A percentile compares a stretch with the other conserved stretches of the same genome.
These are phyloP conservation scores for Mycena galopus DNA, from an alignment of 768 basidiomycete genomes.

Conservation along the genomic window DNA sequence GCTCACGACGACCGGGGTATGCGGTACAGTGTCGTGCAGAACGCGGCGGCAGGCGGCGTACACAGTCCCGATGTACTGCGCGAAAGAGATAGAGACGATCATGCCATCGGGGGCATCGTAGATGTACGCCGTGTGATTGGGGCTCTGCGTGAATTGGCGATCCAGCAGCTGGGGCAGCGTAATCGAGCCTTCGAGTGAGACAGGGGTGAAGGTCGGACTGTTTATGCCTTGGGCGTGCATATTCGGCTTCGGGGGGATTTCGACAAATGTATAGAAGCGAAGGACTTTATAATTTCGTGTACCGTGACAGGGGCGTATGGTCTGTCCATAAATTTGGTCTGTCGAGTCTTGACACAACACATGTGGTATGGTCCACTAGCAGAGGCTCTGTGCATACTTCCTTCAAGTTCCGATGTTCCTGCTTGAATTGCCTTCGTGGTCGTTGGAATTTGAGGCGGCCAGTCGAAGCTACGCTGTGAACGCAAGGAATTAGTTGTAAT, in stretches of 20 bases:
- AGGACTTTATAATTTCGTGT: background rate
- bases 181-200: constrained; percentile 14
- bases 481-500: no score
- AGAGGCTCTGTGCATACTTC: no score
- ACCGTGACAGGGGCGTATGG: no score
- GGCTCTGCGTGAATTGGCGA: constrained; percentile 19
- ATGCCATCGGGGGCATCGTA: constrained; percentile 14
- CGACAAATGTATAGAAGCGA: background rate
- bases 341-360: no score
- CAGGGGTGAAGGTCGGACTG: constrained; percentile 6
- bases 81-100: constrained; percentile 4
- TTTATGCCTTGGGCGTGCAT: constrained; percentile 16
- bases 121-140: constrained; percentile 18
- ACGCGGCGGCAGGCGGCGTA: background rate
- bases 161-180: constrained; percentile 28
- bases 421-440: no score
- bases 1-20: background rate
- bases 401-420: no score
- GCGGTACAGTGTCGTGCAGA: background rate
- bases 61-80: constrained; percentile 16
- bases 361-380: no score
- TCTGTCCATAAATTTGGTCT: no score
- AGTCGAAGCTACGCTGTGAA: no score
- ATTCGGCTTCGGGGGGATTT: background rate
- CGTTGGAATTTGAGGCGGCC: no score